A percentile compares a stretch with the other conserved stretches of the same genome.
These are phyloP conservation scores for Leishmania tropica DNA, from an alignment of 208 protist species.

Conservation along the genomic window DNA sequence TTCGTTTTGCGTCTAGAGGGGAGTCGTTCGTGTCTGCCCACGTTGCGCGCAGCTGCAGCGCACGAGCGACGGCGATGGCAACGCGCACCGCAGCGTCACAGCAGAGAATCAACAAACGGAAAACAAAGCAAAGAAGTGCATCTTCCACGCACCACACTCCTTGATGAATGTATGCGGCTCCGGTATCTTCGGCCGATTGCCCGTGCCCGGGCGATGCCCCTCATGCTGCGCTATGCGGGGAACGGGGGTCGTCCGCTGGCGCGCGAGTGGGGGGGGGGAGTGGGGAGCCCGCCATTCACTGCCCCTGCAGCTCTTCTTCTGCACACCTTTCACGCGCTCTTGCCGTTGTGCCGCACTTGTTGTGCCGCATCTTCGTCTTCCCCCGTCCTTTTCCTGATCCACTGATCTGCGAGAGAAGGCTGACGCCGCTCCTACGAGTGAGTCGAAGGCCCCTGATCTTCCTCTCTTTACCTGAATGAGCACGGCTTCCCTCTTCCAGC, in stretches of 20 bases:
- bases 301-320: not conserved
- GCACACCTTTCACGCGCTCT: not conserved
- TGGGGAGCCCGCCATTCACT: not conserved
- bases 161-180: not conserved
- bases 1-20: not conserved
- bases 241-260: not conserved
- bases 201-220: not conserved
- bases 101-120: not conserved
- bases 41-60: not conserved
- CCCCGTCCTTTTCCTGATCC: not conserved
- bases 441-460: not conserved
- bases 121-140: not conserved
- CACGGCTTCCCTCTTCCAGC: not conserved
- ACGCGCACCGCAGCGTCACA: not conserved
- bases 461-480: not conserved
- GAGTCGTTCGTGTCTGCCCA: not conserved
- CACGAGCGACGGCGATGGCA: not conserved
- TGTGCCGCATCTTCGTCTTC: not conserved
- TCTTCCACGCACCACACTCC: not conserved
- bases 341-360: not conserved
- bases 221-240: not conserved
- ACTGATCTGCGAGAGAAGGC: not conserved
- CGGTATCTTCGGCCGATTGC: not conserved
- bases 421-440: not conserved
- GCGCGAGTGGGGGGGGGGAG: not conserved